Base-by-base conservation (phyloP, 2,329 filamentous ascomycete species). In the Aureobasidium zeae region DNA sequence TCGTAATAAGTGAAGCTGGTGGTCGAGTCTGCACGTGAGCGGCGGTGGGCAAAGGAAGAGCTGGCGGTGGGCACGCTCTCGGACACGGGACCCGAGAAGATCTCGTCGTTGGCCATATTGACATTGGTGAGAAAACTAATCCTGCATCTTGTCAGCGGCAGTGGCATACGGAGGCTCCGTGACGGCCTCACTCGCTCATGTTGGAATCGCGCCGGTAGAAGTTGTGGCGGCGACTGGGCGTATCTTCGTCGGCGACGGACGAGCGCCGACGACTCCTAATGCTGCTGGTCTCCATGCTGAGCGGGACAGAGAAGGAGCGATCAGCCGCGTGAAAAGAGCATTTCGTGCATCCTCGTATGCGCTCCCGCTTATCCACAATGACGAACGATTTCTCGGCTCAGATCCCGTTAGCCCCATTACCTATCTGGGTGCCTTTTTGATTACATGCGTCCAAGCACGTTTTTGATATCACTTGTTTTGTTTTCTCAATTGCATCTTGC, bases 61-160 rank as follows among this genome's bases (percentile, higher is more conserved):
- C 88, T 74, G 58, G 88, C 95, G 9, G 86, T 91, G 1, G 91
- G 91, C n/a, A 98, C 76, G 58, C 87, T 95, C 67, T 98, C 91
- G 44, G 87, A 88, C 57, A 95, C 80, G 5, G 89, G 91, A 5
- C 91, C 91, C 17, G 89, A 82, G 65, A 89, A 98, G 35, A 94
- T 76, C 73, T 96, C 89, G 61, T 94, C 86, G 39, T 93, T 86
- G 15, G 91, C 89, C 91, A 98, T 96, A 62, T 95, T 89, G n/a
- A 96, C 88, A 63, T 94, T 86, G 53, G 86, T 86, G 54, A 94
- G 81, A 53, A 95, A 81, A 64, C 86, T 94, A 25, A 80, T 64
- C 69, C 73, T 42, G 29, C 16, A 10, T 41, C 46, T n/a, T 57
- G 44, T 54, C 51, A 33, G 26, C 21, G 11, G 13, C 12, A 43